phyloP scores from a whole-genome alignment of 1,284 basidiomycete genomes.

The Apiotrichum gamsii region DNA sequence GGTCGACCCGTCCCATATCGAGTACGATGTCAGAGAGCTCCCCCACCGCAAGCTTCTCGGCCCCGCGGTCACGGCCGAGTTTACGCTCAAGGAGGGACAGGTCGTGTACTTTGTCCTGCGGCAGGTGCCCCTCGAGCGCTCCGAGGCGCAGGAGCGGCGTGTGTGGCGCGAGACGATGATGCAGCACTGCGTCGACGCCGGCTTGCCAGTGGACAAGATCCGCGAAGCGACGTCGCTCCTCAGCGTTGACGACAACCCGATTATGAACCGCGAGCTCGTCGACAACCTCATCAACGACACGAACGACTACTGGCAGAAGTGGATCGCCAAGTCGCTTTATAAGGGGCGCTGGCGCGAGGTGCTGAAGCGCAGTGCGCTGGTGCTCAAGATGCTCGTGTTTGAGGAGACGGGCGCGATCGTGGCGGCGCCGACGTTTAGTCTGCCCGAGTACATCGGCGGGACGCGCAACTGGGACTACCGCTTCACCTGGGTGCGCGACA shows the following conservation, averaged over 20 bases:
- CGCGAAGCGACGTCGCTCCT: conserved; percentile 53
- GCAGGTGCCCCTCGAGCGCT: conserved; percentile 44
- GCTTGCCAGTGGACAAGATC: conserved; percentile 53
- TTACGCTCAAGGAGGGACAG: conserved; percentile 72
- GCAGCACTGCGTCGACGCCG: conserved; percentile 42
- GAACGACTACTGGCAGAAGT: conserved; percentile 74
- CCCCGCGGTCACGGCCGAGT: conserved; percentile 32
- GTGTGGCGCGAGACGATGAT: conserved; percentile 26
- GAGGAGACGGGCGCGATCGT: conserved; percentile 65
- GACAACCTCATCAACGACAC: conserved; percentile 51
- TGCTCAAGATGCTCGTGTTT: conserved; percentile 50
- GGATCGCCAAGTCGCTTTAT: conserved; percentile 67
- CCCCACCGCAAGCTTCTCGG: conserved; percentile 36
- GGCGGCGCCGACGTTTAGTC: conserved; percentile 84
- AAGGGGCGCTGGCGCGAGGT: conserved; percentile 88
- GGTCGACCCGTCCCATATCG: conserved; percentile 52
- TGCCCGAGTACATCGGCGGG: conserved; percentile 84
- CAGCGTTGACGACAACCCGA: conserved; percentile 56
- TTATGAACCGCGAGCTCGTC: conserved; percentile 51
- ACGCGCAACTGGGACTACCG: conserved; percentile 67
- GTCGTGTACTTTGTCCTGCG: conserved; percentile 75
- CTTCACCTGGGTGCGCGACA: conserved; percentile 66
- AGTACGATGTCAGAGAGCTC: conserved; percentile 50
- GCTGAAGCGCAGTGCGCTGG: conserved; percentile 79
- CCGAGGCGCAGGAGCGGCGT: conserved; percentile 14